Percentiles rank a stretch among this genome's conserved stretches.
Evolutionary conservation across 1,139 yeast species (phyloP).

Genomic region (Yamadazyma dendronema): DNA sequence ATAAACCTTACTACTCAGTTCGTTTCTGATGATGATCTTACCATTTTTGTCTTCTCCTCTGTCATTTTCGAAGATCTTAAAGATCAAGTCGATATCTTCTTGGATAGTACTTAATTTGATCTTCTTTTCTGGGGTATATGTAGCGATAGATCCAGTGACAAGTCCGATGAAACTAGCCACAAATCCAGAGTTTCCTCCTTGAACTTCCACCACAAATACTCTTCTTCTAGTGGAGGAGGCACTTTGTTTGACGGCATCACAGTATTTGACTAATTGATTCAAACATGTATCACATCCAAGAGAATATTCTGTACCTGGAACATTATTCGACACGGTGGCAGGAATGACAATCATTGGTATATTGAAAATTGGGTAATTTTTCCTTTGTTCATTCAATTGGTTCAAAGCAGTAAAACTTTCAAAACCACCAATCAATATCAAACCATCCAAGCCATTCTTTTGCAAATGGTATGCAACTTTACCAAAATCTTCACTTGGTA

Average conservation of each 20-base stretch:
- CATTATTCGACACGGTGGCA: slow-evolving; percentile 83
- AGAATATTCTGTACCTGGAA: slow-evolving; percentile 82
- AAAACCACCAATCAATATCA: slow-evolving; percentile 90
- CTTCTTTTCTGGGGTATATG: slow-evolving; percentile 79
- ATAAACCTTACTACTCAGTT: slow-evolving; percentile 78
- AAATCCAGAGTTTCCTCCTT: slow-evolving; percentile 82
- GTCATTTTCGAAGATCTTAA: slow-evolving; percentile 50
- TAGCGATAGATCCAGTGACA: slow-evolving; percentile 71
- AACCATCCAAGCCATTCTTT: slow-evolving; percentile 79
- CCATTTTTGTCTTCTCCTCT: slow-evolving; percentile 71
- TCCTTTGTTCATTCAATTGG: slow-evolving; percentile 71
- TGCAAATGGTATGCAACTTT: slow-evolving; percentile 89
- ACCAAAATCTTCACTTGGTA: slow-evolving; percentile 84
- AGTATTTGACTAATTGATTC: slow-evolving; percentile 69
- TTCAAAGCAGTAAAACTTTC: slow-evolving; percentile 86
- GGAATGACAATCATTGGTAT: slow-evolving; percentile 94
- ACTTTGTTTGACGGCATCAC: slow-evolving; percentile 76
- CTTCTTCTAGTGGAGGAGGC: slow-evolving; percentile 79
- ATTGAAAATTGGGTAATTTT: slow-evolving; percentile 80
- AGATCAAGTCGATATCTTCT: slow-evolving; percentile 52
- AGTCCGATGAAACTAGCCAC: slow-evolving; percentile 70
- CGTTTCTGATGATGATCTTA: slow-evolving; percentile 80
- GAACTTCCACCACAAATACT: slow-evolving; percentile 80
- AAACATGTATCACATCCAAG: slow-evolving; percentile 78
- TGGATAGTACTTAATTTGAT: slow-evolving; percentile 70